Percentiles rank a stretch among this genome's conserved stretches.
phyloP scores from a whole-genome alignment of 208 protist species.

The Trypanosoma mega region DNA sequence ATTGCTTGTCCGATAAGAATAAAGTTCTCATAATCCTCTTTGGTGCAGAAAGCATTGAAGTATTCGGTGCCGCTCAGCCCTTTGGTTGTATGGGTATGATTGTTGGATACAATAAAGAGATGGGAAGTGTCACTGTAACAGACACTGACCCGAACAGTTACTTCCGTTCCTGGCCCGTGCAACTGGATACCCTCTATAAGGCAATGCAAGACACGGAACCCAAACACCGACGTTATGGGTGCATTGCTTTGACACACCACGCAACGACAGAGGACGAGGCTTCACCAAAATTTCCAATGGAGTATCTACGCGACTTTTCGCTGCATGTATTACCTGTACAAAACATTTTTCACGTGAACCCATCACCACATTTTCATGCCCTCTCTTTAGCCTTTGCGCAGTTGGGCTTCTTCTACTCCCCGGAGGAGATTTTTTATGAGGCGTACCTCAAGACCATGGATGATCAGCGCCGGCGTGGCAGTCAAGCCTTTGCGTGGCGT shows the following conservation, averaged over 20 bases:
- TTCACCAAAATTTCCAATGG: constrained; percentile 34
- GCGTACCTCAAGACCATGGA: constrained; percentile 87
- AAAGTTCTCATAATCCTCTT: constrained; percentile 64
- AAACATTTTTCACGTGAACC: constrained; percentile 84
- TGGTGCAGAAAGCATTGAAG: constrained; percentile 42
- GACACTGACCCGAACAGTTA: constrained; percentile 80
- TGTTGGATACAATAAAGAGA: constrained; percentile 48
- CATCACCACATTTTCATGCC: constrained; percentile 83
- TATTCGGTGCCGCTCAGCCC: constrained; percentile 67
- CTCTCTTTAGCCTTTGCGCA: constrained; percentile 83
- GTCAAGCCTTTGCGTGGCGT: constrained; percentile 86
- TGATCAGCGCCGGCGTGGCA: constrained; percentile 78
- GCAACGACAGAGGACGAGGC: constrained; percentile 1
- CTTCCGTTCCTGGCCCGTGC: constrained; percentile 71
- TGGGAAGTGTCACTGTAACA: constrained; percentile 51
- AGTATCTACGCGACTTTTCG: constrained; percentile 46
- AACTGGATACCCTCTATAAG: constrained; percentile 51
- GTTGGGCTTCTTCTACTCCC: constrained; percentile 83
- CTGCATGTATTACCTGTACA: constrained; percentile 75
- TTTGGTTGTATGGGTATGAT: constrained; percentile 78
- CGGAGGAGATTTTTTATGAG: constrained; percentile 91
- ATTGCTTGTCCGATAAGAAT: constrained; percentile 22
- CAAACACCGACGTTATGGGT: constrained; percentile 65
- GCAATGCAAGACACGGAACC: constrained; percentile 52
- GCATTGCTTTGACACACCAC: constrained; percentile 39